Percentiles rank a stretch among this genome's conserved stretches.
Evolutionary conservation across 176 grass and related monocot species (phyloP).

Genomic region (Ensete ventricosum): DNA sequence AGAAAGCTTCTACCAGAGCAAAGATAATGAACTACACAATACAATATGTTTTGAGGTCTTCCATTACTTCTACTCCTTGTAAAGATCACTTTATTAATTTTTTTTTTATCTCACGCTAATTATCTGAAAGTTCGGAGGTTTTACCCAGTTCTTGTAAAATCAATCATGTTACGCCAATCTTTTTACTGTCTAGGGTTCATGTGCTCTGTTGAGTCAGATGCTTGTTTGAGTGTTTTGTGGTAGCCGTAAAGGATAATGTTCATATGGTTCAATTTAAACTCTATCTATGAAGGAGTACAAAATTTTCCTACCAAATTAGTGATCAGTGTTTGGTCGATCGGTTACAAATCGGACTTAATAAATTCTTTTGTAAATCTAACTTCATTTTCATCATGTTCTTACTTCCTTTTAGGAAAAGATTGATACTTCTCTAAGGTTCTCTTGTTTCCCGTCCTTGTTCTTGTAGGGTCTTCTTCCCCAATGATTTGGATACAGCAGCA

Average conservation of each 20-base stretch:
- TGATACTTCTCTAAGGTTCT: conserved; percentile 13
- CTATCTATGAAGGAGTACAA: background rate
- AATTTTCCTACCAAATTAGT: too few species aligned
- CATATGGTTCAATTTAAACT: background rate
- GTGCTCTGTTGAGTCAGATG: background rate
- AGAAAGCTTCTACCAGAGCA: background rate
- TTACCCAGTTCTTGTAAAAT: too few species aligned
- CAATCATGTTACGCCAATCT: too few species aligned
- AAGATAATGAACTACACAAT: background rate
- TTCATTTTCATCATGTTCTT: background rate
- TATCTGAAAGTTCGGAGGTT: too few species aligned
- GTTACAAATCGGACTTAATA: too few species aligned
- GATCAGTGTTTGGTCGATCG: too few species aligned
- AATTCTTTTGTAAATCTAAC: too few species aligned
- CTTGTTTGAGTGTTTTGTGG: background rate
- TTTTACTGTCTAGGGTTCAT: background rate
- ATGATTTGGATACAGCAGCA: conserved; percentile 62
- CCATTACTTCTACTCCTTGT: background rate
- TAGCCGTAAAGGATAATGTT: background rate
- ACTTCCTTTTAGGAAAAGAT: background rate
- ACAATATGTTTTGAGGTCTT: background rate
- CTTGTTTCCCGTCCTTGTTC: background rate
- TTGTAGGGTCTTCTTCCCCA: conserved; percentile 86
- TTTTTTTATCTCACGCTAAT: background rate
- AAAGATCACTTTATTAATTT: background rate